phyloP scores from a whole-genome alignment of 306 rosid species.

The Cicer cuneatum region DNA sequence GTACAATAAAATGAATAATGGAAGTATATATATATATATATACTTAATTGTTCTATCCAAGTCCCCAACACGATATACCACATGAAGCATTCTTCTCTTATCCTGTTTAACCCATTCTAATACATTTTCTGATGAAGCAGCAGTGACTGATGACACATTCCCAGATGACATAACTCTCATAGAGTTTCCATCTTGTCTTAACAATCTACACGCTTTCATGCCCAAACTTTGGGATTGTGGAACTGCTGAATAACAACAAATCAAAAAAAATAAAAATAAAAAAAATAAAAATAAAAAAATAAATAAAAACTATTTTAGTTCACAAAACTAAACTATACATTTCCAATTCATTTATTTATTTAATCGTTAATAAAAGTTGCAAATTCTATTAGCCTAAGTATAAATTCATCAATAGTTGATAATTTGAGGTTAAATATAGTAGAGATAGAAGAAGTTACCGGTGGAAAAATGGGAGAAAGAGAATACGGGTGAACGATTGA shows the following conservation, averaged over 20 bases:
- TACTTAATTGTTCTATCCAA: conserved; percentile 96
- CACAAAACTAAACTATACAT: not conserved
- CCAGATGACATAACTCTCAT: conserved; percentile 54
- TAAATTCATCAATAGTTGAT: not conserved
- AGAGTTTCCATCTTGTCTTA: conserved; percentile 56
- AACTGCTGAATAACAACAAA: conserved; percentile 59
- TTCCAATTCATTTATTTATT: not conserved
- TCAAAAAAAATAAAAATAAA: conserved; percentile 33
- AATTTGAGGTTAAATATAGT: not conserved
- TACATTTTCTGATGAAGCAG: conserved; percentile 75
- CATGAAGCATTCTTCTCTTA: conserved; percentile 87
- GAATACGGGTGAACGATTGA: conserved; percentile 54
- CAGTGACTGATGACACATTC: conserved; percentile 59
- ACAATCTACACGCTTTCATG: conserved; percentile 57
- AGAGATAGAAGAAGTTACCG: conserved; percentile 45
- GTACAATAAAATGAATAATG: not conserved
- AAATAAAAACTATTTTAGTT: conserved; percentile 1
- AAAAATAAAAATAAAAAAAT: too few species aligned
- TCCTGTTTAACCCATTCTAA: conserved; percentile 95
- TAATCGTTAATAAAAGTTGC: too few species aligned
- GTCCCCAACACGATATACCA: conserved; percentile 95
- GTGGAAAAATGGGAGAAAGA: conserved; percentile 51
- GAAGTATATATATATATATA: not conserved
- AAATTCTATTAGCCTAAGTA: not conserved
- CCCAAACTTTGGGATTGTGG: conserved; percentile 63